These are phyloP conservation scores for Sordariomycetes sp. DNA, from an alignment of 2,329 filamentous ascomycete genomes.

Conservation along the genomic window DNA sequence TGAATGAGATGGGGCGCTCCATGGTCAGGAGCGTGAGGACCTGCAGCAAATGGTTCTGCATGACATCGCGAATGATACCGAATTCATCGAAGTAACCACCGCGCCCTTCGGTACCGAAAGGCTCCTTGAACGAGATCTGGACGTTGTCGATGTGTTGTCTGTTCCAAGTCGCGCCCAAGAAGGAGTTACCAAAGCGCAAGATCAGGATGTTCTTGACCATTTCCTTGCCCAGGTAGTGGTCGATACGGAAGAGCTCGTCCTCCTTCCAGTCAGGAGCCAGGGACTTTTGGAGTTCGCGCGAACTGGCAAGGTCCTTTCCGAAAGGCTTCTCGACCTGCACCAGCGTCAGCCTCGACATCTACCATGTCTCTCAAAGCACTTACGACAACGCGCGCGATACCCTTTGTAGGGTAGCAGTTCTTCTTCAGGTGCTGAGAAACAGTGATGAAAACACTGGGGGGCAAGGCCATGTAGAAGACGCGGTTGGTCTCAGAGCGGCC, in stretches of 20 bases:
- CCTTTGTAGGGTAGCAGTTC: conserved; percentile 88
- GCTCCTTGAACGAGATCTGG: conserved; percentile 99
- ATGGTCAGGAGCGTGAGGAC: conserved; percentile 93
- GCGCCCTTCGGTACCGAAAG: conserved; percentile 94
- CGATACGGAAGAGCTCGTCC: conserved; percentile 97
- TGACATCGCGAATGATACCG: conserved; percentile 97
- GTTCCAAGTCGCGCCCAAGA: conserved; percentile 98
- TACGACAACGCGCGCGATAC: conserved; percentile 90
- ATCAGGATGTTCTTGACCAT: conserved; percentile 99
- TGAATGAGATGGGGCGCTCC: conserved; percentile 98
- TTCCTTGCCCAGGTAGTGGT: conserved; percentile 98
- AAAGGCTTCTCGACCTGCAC: conserved; percentile 94
- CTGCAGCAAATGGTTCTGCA: conserved; percentile 98
- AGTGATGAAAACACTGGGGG: conserved; percentile 94
- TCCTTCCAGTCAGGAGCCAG: conserved; percentile 97
- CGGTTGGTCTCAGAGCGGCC: conserved; percentile 77
- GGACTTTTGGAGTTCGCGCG: conserved; percentile 87
- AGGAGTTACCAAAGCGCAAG: conserved; percentile 95
- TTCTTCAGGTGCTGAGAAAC: conserved; percentile 96
- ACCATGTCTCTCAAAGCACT: neutral
- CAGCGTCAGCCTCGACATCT: neutral
- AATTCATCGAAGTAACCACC: conserved; percentile 99
- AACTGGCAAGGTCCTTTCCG: conserved; percentile 91
- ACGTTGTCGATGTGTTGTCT: conserved; percentile 98
- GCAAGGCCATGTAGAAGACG: conserved; percentile 98